Evolutionary conservation across 1,139 yeast species (phyloP).

Genomic region (Blastobotrys apis): DNA sequence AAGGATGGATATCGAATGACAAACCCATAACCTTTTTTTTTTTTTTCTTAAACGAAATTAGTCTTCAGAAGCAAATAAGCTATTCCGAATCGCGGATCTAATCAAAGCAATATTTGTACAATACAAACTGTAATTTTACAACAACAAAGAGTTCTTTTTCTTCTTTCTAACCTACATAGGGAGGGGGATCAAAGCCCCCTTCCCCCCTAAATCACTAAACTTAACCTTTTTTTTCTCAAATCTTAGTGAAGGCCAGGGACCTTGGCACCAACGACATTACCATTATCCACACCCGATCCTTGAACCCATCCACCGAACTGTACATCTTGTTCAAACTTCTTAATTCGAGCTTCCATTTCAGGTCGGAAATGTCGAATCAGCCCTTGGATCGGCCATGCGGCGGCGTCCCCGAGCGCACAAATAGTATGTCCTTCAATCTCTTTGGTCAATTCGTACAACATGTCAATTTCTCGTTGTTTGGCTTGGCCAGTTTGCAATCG

Average conservation of each 20-base stretch:
- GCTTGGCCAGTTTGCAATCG: constrained; percentile 78
- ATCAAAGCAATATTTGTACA: too few relatives aligned
- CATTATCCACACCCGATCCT: constrained; percentile 57
- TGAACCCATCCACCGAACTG: constrained; percentile 76
- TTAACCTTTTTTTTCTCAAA: too few relatives aligned
- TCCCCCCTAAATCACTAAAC: too few relatives aligned
- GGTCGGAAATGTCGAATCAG: constrained; percentile 79
- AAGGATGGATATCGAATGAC: too few relatives aligned
- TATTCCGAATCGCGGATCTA: too few relatives aligned
- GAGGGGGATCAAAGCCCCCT: too few relatives aligned
- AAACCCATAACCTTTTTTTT: too few relatives aligned
- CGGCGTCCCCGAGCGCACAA: constrained; percentile 89
- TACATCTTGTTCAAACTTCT: constrained; percentile 43
- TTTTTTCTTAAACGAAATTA: too few relatives aligned
- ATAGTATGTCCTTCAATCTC: constrained; percentile 88
- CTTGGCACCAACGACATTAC: constrained; percentile 35
- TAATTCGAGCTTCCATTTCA: constrained; percentile 68
- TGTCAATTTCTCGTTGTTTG: constrained; percentile 70
- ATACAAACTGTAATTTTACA: too few relatives aligned
- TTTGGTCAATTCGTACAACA: constrained; percentile 75
- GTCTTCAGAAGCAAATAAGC: too few relatives aligned
- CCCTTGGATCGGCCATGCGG: constrained; percentile 92
- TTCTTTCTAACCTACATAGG: too few relatives aligned
- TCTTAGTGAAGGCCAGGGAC: constrained; percentile 14
- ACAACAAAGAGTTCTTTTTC: too few relatives aligned